A percentile compares a stretch with the other conserved stretches of the same genome.
These are phyloP conservation scores for Mycena chlorophos DNA, from an alignment of 768 basidiomycete genomes.

Conservation along the genomic window DNA sequence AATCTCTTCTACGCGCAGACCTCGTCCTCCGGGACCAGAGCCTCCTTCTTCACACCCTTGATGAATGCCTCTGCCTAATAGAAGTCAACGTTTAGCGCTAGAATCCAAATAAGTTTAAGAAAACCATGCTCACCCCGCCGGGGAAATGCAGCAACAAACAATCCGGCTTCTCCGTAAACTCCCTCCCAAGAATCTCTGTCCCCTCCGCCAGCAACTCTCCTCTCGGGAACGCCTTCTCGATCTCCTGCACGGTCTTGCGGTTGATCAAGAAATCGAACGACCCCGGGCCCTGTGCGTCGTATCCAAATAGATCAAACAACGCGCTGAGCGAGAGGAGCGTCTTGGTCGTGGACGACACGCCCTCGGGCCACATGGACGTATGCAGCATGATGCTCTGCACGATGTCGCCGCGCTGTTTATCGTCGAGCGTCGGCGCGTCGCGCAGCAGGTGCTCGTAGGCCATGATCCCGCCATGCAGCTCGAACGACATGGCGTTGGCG, in stretches of 20 bases:
- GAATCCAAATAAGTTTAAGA: background rate
- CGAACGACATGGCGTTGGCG: conserved; percentile 1
- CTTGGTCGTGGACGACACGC: conserved; percentile 13
- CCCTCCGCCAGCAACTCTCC: conserved; percentile 1
- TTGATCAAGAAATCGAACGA: conserved; percentile 9
- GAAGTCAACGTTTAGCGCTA: background rate
- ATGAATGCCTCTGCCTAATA: background rate
- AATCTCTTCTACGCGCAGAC: background rate
- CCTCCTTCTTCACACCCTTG: background rate
- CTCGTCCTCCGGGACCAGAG: background rate
- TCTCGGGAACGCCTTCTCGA: conserved; percentile 18
- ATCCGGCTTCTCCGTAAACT: conserved; percentile 5
- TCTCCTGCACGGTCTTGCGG: conserved; percentile 16
- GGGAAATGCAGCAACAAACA: conserved; percentile 4
- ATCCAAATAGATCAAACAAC: conserved; percentile 16
- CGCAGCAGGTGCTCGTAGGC: conserved; percentile 1
- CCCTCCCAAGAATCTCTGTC: background rate
- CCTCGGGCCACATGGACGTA: conserved; percentile 6
- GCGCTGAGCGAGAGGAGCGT: conserved; percentile 14
- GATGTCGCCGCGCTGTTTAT: conserved; percentile 13
- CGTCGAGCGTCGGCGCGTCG: conserved; percentile 1
- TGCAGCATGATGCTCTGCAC: conserved; percentile 23
- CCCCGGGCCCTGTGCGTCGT: conserved; percentile 10
- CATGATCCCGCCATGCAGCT: conserved; percentile 5
- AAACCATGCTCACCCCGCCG: conserved; percentile 2